phyloP scores from a whole-genome alignment of 2,329 filamentous ascomycete genomes.

The Escovopsis sp. region DNA sequence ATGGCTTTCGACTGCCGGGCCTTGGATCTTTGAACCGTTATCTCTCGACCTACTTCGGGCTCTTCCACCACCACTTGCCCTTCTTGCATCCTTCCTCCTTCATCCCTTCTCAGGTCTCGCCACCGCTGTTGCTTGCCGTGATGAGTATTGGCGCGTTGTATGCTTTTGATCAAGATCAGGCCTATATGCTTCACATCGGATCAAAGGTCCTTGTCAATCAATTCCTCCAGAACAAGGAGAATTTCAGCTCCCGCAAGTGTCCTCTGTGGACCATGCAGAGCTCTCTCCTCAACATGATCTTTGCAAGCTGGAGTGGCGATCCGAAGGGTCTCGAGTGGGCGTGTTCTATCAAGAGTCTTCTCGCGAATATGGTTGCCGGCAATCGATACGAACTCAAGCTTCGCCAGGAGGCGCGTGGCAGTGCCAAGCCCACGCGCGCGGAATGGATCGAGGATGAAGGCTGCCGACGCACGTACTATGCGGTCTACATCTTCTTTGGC shows the following conservation, averaged over 20 bases:
- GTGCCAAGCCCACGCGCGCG: slow-evolving; percentile 57
- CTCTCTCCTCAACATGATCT: slow-evolving; percentile 94
- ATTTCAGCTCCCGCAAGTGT: slow-evolving; percentile 95
- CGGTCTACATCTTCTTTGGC: slow-evolving; percentile 98
- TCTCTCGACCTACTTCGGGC: slow-evolving; percentile 86
- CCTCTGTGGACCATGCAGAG: slow-evolving; percentile 98
- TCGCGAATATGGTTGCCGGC: slow-evolving; percentile 97
- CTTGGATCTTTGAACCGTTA: slow-evolving; percentile 77
- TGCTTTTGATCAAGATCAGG: slow-evolving; percentile 92
- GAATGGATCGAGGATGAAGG: slow-evolving; percentile 98
- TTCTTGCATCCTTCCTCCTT: slow-evolving; percentile 92
- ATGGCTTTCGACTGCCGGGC: slow-evolving; percentile 77
- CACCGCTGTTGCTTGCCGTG: slow-evolving; percentile 74
- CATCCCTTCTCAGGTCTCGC: slow-evolving; percentile 61
- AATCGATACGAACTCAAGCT: slow-evolving; percentile 94
- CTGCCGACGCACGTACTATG: slow-evolving; percentile 91
- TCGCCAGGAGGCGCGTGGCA: slow-evolving; percentile 74
- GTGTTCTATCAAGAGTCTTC: slow-evolving; percentile 93
- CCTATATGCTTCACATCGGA: slow-evolving; percentile 92
- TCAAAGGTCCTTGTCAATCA: slow-evolving; percentile 96
- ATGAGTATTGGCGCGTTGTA: slow-evolving; percentile 93
- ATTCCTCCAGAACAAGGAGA: slow-evolving; percentile 95
- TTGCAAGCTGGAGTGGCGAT: slow-evolving; percentile 97
- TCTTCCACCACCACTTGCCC: slow-evolving; percentile 93
- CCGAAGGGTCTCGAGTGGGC: slow-evolving; percentile 97